Conservation (phyloP, 352 stramenopile genomes). For the Halophytophthora batemanensis region DNA sequence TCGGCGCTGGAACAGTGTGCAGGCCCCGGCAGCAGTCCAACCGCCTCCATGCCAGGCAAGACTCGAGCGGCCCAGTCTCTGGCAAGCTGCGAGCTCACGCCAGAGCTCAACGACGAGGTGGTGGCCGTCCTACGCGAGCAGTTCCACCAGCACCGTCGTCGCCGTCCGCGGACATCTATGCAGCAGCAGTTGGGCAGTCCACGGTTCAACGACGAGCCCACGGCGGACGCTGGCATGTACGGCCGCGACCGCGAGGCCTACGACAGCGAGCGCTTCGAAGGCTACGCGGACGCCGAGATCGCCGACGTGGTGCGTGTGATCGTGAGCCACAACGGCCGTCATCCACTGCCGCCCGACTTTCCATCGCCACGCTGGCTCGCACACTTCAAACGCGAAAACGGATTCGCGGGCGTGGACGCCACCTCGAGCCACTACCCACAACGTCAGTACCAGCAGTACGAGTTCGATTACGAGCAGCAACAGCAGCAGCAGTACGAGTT, state of each 20-base stretch:
- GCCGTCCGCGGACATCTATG: slow-evolving; percentile 13
- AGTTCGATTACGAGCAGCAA: slow-evolving; percentile 9
- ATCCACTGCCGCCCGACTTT: slow-evolving; percentile 42
- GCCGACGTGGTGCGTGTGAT: slow-evolving; percentile 60
- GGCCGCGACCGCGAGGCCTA: slow-evolving; percentile 10
- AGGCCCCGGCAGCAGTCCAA: slow-evolving; percentile 10
- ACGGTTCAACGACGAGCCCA: slow-evolving; percentile 3
- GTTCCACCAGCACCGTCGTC: slow-evolving; percentile 40
- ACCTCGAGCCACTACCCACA: slow-evolving; percentile 11
- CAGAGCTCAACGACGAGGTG: slow-evolving; percentile 49
- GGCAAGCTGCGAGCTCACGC: slow-evolving; percentile 31
- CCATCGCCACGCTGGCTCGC: slow-evolving; percentile 45
- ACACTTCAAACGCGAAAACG: slow-evolving; percentile 55
- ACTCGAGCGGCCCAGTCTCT: slow-evolving; percentile 1
- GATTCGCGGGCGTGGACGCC: slow-evolving; percentile 28
- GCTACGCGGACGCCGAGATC: slow-evolving; percentile 48
- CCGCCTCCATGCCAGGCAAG: neutral
- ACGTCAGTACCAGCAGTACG: slow-evolving; percentile 12
- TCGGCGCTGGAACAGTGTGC: slow-evolving; percentile 10
- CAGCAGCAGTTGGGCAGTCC: no score
- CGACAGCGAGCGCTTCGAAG: slow-evolving; percentile 19
- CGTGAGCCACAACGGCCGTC: slow-evolving; percentile 35
- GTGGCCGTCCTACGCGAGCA: slow-evolving; percentile 49
- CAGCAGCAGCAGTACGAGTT: slow-evolving; percentile 11
- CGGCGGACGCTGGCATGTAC: slow-evolving; percentile 2